Conservation (phyloP, 495 filamentous ascomycete genomes). For the Aspergillus cristatus region DNA sequence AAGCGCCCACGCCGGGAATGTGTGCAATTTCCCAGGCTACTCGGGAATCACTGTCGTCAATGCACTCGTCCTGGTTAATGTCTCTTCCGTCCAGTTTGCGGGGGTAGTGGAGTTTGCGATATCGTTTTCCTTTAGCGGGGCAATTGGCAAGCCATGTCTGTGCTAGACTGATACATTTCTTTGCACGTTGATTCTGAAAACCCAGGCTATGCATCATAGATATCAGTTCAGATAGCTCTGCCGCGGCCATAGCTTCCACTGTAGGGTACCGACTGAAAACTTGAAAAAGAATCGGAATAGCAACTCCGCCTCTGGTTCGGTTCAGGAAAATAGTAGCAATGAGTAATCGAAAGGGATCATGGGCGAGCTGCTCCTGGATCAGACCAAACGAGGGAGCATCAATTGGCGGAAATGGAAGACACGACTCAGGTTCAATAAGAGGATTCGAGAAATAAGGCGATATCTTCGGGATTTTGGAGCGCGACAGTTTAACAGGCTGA, state of each 20-base stretch:
- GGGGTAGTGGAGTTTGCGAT: slow-evolving; percentile 64
- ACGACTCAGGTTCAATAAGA: slow-evolving; percentile 45
- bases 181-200: slow-evolving; percentile 55
- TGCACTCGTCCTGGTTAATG: slow-evolving; percentile 41
- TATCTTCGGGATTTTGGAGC: slow-evolving; percentile 20
- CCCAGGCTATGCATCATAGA: slow-evolving; percentile 64
- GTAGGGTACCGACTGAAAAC: slow-evolving; percentile 63
- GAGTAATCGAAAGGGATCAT: slow-evolving; percentile 61
- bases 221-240: slow-evolving; percentile 47
- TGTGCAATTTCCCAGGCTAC: slow-evolving; percentile 80
- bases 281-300: slow-evolving; percentile 64
- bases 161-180: slow-evolving; percentile 57
- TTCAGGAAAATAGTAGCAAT: slow-evolving; percentile 78
- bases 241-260: slow-evolving; percentile 51
- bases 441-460: slow-evolving; percentile 39
- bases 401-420: slow-evolving; percentile 64
- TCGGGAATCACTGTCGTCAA: slow-evolving; percentile 31
- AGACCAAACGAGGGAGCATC: slow-evolving; percentile 58
- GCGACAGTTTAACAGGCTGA: slow-evolving; percentile 9
- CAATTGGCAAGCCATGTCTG: slow-evolving; percentile 58
- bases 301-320: slow-evolving; percentile 62
- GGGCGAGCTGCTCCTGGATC: slow-evolving; percentile 70
- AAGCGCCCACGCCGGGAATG: slow-evolving; percentile 71
- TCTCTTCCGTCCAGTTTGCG: slow-evolving; percentile 42
- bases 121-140: slow-evolving; percentile 50